Base-by-base conservation (phyloP, 345 rosid species). In the Rhodomyrtus tomentosa region DNA sequence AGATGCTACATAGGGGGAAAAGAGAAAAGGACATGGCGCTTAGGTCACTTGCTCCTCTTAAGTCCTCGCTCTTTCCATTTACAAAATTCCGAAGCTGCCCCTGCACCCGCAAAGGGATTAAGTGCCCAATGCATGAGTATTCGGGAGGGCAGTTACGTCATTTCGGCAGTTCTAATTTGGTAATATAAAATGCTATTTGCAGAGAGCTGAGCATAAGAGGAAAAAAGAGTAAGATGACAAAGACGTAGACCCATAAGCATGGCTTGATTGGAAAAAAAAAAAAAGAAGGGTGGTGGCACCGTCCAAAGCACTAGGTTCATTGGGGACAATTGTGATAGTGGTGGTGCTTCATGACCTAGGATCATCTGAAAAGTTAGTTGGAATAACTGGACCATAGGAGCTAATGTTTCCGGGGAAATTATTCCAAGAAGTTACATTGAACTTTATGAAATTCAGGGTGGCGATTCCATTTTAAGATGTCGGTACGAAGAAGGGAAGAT, bases 1-100 rank as follows among this genome's bases (percentile, higher is more conserved):
- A 83, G 91, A 87, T 83, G 81, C 81, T 82, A 86, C 79, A 86
- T 59, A 29, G 80, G 54, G 54, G 72, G 56, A 80, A 87, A 68
- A 50, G 82, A 27, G 29, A 74, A 53, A 27, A 83, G 42, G 55
- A 84, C 86, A 81, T 38, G 79, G 42, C 49, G 40, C 38, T 85
- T 58, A 38, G 45, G 86, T 82, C 62, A 25, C 16, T 32, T 25
- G n/a, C 13, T 24, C 32, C 40, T 36, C 73, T 29, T 25, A 10
- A 29, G 50, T 2, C 48, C 32, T 9, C 7, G 25, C 58, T 73
- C 73, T 83, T 55, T 83, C 40, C 51, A 51, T 48, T 50, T 5
- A 8, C 7, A 48, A 21, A 56, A 80, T 84, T 79, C 82, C 83
- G 56, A 38, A 7, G 25, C 68, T 5, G 42, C 86, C 86, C 86